phyloP scores from a whole-genome alignment of 805 yeast genomes.

The Cyberlindnera misumaiensis region DNA sequence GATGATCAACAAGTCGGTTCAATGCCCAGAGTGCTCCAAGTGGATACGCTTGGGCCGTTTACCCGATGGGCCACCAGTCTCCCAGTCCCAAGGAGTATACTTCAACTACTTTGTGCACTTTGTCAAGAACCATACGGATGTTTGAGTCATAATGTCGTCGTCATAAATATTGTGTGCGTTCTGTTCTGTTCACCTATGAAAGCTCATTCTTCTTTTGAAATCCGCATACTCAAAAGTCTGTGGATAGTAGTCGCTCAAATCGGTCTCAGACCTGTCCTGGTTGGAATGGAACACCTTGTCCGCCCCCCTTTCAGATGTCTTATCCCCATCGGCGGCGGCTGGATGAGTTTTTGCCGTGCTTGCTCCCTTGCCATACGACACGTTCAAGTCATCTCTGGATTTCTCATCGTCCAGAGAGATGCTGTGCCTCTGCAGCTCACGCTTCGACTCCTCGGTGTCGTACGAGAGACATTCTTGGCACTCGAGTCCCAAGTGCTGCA shows the following conservation, averaged over 20 bases:
- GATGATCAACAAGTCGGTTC: slow-evolving; percentile 8
- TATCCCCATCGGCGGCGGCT: slow-evolving; percentile 1
- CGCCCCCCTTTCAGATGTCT: background rate
- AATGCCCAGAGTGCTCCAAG: slow-evolving; percentile 15
- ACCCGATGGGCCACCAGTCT: background rate
- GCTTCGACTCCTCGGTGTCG: slow-evolving; percentile 5
- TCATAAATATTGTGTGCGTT: no score
- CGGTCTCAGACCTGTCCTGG: background rate
- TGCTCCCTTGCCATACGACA: slow-evolving; percentile 5
- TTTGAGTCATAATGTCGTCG: background rate
- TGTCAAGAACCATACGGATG: slow-evolving; percentile 11
- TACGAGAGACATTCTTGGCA: background rate
- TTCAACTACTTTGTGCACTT: slow-evolving; percentile 19
- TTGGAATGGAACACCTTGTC: slow-evolving; percentile 8
- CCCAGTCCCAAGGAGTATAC: slow-evolving; percentile 15
- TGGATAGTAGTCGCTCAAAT: slow-evolving; percentile 2
- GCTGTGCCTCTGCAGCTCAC: slow-evolving; percentile 3
- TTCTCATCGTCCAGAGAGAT: slow-evolving; percentile 4
- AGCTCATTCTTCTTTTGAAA: slow-evolving; percentile 20
- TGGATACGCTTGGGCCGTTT: slow-evolving; percentile 20
- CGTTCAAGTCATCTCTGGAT: slow-evolving; percentile 8
- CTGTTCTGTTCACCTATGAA: background rate
- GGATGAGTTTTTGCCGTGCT: background rate
- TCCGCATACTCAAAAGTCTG: slow-evolving; percentile 19
- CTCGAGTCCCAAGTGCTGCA: no score